Base-by-base conservation (phyloP, 164 flowering plant species). In the Brasenia schreberi region DNA sequence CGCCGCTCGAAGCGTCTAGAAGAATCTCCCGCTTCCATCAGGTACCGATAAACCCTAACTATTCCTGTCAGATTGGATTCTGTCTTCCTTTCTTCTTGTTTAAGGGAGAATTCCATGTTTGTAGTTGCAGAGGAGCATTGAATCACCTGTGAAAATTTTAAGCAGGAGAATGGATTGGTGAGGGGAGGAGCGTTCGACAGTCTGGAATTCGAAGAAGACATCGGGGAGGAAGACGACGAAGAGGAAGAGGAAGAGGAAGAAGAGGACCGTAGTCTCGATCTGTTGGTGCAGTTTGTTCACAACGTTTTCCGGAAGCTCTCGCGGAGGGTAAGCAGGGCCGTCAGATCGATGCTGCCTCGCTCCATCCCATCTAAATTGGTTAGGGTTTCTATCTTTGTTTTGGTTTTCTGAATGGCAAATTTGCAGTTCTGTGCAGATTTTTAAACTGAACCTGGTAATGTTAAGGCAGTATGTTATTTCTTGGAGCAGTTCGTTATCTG, bases 211-310 rank as follows among this genome's bases (percentile, higher is more conserved):
- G 27, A 23, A 23, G 27, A 23, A 23, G 27, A 61, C 18, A 64
- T 65, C 42, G 63, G 65, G 16, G 79, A 64, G n/a, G 81, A 77
- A 0, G 86, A 77, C 5, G 84, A 79, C 5, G 88, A 78, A 0
- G 89, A 81, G 0, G 88, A 77, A 0, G 89, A 81, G 0, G 88
- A 77, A 0, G 86, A 81, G 0, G 89, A 80, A 0, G 86, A 82
- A 0, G 96, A 87, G 27, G 96, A 89, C 69, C 77, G 95, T 74
- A 92, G 96, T 66, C 77, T 92, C 75, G 98, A 90, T 76, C 80
- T 89, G 43, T 74, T 92, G 43, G 81, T 87, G 64, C 74, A 78
- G 70, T 90, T 92, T 72, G 71, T 90, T 19, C 79, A 90, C 69
- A 92, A 84, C 71, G 75, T 90, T 58, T 92, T 92, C 74, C 77